Evolutionary conservation across 345 rosid species (phyloP).

Genomic region (Psidium guajava): DNA sequence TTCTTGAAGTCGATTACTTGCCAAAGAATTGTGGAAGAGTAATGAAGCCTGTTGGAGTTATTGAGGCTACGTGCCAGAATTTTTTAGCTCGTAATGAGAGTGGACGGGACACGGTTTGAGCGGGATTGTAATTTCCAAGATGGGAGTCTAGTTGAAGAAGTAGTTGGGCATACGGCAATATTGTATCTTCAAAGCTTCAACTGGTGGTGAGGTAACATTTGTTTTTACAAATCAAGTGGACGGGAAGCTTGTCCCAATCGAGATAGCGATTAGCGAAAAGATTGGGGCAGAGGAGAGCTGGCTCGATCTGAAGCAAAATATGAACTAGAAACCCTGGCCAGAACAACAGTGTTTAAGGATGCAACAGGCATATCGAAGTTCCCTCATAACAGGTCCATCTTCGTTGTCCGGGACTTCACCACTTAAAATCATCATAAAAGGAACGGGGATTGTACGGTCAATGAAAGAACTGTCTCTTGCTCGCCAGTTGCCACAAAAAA

Average conservation of each 20-base stretch:
- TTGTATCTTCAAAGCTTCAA: constrained; percentile 82
- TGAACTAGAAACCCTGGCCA: constrained; percentile 14
- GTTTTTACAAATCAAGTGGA: constrained; percentile 91
- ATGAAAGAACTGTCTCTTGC: constrained; percentile 6
- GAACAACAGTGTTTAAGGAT: constrained; percentile 25
- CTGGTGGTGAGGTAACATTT: constrained; percentile 87
- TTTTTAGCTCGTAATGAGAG: too few species aligned
- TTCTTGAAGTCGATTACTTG: too few species aligned
- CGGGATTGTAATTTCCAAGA: too few species aligned
- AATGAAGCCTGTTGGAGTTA: too few species aligned
- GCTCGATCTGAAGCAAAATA: constrained; percentile 11
- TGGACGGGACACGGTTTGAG: too few species aligned
- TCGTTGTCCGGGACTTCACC: constrained; percentile 17
- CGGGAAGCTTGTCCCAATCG: constrained; percentile 81
- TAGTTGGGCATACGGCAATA: too few species aligned
- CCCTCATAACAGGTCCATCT: not conserved
- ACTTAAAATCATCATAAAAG: constrained; percentile 12
- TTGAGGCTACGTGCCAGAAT: too few species aligned
- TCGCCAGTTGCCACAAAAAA: constrained; percentile 28
- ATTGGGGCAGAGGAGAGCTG: constrained; percentile 1
- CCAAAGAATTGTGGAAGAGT: too few species aligned
- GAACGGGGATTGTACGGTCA: not conserved
- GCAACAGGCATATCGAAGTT: not conserved
- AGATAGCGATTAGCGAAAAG: constrained; percentile 33
- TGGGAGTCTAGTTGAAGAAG: too few species aligned